phyloP scores from a whole-genome alignment of 441 rosid species.

The Aquilaria agallochum region DNA sequence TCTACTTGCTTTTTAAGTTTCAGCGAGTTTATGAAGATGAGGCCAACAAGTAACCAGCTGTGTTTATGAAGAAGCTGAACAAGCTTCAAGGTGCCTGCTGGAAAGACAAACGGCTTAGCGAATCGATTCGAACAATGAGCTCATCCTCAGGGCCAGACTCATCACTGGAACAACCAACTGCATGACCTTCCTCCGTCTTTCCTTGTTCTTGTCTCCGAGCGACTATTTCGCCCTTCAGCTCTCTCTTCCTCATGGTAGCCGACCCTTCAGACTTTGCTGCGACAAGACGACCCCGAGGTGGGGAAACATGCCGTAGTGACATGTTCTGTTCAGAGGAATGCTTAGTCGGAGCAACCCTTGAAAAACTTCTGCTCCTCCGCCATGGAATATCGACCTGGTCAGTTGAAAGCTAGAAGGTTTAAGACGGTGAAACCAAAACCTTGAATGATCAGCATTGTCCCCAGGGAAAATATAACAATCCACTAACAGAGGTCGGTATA shows the following conservation, averaged over 20 bases:
- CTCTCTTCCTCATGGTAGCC: slow-evolving; percentile 28
- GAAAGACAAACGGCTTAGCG: slow-evolving; percentile 55
- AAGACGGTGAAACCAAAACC: neutral
- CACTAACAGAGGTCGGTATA: too few species aligned
- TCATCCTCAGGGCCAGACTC: slow-evolving; percentile 54
- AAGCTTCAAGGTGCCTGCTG: slow-evolving; percentile 26
- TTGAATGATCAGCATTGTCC: neutral
- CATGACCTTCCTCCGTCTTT: slow-evolving; percentile 10
- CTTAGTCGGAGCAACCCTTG: slow-evolving; percentile 16
- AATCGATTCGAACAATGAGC: slow-evolving; percentile 43
- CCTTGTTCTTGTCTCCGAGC: slow-evolving; percentile 12
- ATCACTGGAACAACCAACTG: slow-evolving; percentile 34
- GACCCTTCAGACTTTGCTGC: slow-evolving; percentile 44
- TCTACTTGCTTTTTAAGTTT: too few species aligned
- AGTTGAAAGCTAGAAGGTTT: slow-evolving; percentile 3
- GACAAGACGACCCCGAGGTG: slow-evolving; percentile 19
- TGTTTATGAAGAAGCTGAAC: neutral
- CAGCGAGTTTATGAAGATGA: too few species aligned
- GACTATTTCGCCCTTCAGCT: slow-evolving; percentile 14
- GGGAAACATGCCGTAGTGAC: slow-evolving; percentile 26
- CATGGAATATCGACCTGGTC: slow-evolving; percentile 34
- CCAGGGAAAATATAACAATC: too few species aligned
- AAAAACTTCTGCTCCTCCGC: slow-evolving; percentile 20
- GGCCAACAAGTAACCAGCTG: neutral
- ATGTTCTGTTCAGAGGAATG: slow-evolving; percentile 24